phyloP scores from a whole-genome alignment of 352 stramenopile species.

The Phytophthora pseudosyringae region DNA sequence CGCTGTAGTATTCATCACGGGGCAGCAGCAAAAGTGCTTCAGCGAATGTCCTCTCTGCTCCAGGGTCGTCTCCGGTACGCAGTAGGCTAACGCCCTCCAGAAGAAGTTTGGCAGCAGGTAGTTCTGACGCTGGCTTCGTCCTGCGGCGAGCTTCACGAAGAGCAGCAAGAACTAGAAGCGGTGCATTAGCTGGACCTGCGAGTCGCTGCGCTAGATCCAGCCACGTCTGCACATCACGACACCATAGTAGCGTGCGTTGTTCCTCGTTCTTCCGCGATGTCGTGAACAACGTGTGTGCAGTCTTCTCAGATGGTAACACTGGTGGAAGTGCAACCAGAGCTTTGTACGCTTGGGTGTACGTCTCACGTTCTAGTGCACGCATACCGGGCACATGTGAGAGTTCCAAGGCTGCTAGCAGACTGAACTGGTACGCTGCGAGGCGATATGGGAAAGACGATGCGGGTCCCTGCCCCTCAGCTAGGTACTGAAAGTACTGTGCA shows the following conservation, averaged over 20 bases:
- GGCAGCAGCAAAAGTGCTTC: conserved; percentile 42
- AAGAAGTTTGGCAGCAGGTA: conserved; percentile 42
- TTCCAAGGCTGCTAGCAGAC: conserved; percentile 61
- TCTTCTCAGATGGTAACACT: conserved; percentile 57
- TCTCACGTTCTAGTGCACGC: conserved; percentile 51
- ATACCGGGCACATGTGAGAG: conserved; percentile 52
- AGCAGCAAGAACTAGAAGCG: conserved; percentile 45
- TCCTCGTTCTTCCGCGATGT: conserved; percentile 74
- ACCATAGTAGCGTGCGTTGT: conserved; percentile 63
- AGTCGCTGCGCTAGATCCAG: conserved; percentile 62
- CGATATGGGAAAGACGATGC: conserved; percentile 42
- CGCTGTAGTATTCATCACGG: conserved; percentile 48
- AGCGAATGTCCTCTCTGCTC: conserved; percentile 38
- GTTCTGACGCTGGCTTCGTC: conserved; percentile 1
- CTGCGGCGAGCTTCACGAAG: conserved; percentile 33
- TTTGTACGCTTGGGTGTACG: conserved; percentile 65
- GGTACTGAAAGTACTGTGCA: conserved; percentile 75
- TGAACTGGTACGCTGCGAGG: conserved; percentile 58
- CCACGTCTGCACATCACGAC: conserved; percentile 61
- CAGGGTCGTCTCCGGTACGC: conserved; percentile 40
- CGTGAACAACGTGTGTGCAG: conserved; percentile 59
- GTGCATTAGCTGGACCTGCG: conserved; percentile 46
- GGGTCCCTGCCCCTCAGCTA: conserved; percentile 55
- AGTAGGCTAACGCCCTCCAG: conserved; percentile 49
- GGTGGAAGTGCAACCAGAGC: conserved; percentile 55